Conservation (phyloP, 768 basidiomycete species). For the Pleurotus sapidus region DNA sequence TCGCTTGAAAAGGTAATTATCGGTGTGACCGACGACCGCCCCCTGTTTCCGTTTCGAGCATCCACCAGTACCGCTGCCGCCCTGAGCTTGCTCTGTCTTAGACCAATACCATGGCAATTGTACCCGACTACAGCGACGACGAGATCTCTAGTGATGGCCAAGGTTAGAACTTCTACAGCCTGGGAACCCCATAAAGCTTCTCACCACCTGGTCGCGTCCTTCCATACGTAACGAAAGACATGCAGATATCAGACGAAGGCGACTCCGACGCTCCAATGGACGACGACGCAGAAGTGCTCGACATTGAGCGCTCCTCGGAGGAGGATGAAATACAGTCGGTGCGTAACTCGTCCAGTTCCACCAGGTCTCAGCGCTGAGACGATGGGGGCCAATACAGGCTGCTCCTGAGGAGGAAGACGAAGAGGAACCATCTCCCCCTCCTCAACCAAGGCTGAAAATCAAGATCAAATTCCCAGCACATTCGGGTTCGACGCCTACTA, state of each 20-base stretch:
- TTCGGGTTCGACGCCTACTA: slow-evolving; percentile 22
- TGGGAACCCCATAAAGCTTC: background rate
- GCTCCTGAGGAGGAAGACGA: slow-evolving; percentile 18
- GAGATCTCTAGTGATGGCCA: background rate
- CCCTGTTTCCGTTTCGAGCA: too few species aligned
- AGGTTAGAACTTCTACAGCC: background rate
- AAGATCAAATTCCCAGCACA: slow-evolving; percentile 54
- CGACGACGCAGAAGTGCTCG: slow-evolving; percentile 19
- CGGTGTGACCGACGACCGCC: too few species aligned
- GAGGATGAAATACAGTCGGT: slow-evolving; percentile 22
- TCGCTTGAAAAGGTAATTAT: too few species aligned
- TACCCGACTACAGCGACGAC: background rate
- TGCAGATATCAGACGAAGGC: slow-evolving; percentile 20
- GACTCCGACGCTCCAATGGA: slow-evolving; percentile 28
- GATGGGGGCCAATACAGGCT: background rate
- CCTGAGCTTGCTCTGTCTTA: too few species aligned
- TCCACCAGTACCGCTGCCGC: too few species aligned
- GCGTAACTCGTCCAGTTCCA: slow-evolving; percentile 10
- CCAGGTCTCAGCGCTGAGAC: slow-evolving; percentile 32
- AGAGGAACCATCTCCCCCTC: slow-evolving; percentile 25
- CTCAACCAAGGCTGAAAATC: slow-evolving; percentile 53
- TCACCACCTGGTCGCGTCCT: background rate
- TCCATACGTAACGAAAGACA: slow-evolving; percentile 17
- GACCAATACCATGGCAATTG: too few species aligned
- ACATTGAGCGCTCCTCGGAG: slow-evolving; percentile 35